Conservation (phyloP, 257 asterid species). For the Ehretia macrophylla region DNA sequence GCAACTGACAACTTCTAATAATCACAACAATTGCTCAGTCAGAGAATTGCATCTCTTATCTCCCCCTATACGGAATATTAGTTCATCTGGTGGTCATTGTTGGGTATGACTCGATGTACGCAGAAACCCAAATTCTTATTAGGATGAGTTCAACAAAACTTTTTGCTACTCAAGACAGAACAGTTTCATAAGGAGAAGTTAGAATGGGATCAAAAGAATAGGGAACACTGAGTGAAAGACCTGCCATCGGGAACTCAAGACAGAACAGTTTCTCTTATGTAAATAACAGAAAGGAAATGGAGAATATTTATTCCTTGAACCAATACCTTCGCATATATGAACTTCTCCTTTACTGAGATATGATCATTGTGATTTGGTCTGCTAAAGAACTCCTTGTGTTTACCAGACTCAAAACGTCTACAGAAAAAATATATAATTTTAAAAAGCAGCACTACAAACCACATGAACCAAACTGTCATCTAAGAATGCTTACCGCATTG, state of each 20-base stretch:
- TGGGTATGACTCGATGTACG: too few relatives aligned
- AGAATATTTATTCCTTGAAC: constrained; percentile 16
- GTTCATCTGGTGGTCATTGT: too few relatives aligned
- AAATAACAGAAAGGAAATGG: not conserved
- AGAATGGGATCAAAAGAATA: too few relatives aligned
- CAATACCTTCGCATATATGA: constrained; percentile 84
- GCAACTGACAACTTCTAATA: too few relatives aligned
- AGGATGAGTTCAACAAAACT: not conserved
- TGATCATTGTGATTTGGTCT: constrained; percentile 75
- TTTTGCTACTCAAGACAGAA: not conserved
- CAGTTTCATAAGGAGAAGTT: too few relatives aligned
- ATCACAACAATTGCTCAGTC: too few relatives aligned
- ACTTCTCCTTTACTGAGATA: constrained; percentile 86
- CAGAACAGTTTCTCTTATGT: too few relatives aligned
- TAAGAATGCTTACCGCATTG: constrained; percentile 53
- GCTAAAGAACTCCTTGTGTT: constrained; percentile 57
- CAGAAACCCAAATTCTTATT: not conserved
- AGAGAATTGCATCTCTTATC: too few relatives aligned
- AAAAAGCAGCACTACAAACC: not conserved
- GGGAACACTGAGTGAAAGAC: too few relatives aligned
- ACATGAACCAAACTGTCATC: constrained; percentile 1
- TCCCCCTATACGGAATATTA: too few relatives aligned
- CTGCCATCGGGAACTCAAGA: too few relatives aligned
- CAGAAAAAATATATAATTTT: constrained; percentile 15
- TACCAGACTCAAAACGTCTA: constrained; percentile 69